These are phyloP conservation scores for Leishmania gerbilli DNA, from an alignment of 208 protist species.

Conservation along the genomic window DNA sequence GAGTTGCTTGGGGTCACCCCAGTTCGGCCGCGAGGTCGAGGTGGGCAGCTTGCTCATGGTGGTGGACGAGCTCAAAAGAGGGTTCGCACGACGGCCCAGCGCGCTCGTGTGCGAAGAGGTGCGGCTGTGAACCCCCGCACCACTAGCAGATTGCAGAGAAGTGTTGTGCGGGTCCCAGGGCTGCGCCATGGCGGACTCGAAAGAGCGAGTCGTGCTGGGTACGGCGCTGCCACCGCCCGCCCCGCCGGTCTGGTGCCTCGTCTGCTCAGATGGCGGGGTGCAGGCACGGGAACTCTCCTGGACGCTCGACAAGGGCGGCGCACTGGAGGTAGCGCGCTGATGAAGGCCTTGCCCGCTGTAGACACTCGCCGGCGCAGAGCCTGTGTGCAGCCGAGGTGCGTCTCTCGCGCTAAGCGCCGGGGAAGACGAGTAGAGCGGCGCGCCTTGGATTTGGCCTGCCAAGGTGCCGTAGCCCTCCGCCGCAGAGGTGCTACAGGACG, in stretches of 20 bases:
- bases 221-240: slow-evolving; percentile 15
- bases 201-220: slow-evolving; percentile 39
- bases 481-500: slow-evolving; percentile 9
- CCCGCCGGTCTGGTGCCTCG: slow-evolving; percentile 7
- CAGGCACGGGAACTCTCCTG: slow-evolving; percentile 60
- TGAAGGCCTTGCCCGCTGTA: slow-evolving; percentile 12
- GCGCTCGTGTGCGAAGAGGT: slow-evolving; percentile 47
- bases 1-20: slow-evolving; percentile 17
- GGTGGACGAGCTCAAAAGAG: slow-evolving; percentile 55
- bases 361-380: slow-evolving; percentile 11
- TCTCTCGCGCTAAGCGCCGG: slow-evolving; percentile 1
- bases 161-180: slow-evolving; percentile 67
- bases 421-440: not conserved
- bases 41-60: slow-evolving; percentile 14
- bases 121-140: slow-evolving; percentile 25
- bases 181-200: slow-evolving; percentile 57
- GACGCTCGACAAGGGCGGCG: slow-evolving; percentile 18
- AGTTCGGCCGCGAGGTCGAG: slow-evolving; percentile 2
- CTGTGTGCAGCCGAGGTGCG: not conserved
- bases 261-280: slow-evolving; percentile 67
- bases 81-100: slow-evolving; percentile 67
- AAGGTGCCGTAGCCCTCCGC: slow-evolving; percentile 11
- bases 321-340: slow-evolving; percentile 2
- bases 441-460: not conserved
- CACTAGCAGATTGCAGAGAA: slow-evolving; percentile 22